Conservation (phyloP, 2,329 filamentous ascomycete species). For the Alternaria incomplexa region DNA sequence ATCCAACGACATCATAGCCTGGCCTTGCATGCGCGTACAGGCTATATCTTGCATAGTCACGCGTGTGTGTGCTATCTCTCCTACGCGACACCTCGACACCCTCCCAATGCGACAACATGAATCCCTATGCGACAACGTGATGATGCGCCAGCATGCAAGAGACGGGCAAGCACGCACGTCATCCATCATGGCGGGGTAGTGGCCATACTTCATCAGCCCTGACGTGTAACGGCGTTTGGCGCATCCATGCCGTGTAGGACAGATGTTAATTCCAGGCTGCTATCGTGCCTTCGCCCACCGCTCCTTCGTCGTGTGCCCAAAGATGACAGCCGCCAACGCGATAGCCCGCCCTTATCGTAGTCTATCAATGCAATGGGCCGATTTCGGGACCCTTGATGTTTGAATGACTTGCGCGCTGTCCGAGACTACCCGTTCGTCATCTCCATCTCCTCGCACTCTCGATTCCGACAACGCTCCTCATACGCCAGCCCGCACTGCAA, state of each 20-base stretch:
- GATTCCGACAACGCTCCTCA: background rate
- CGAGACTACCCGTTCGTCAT: constrained; percentile 22
- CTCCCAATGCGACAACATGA: constrained; percentile 6
- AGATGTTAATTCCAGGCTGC: constrained; percentile 16
- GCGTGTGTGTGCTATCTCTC: constrained; percentile 7
- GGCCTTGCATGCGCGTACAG: constrained; percentile 2
- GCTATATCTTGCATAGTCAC: constrained; percentile 16
- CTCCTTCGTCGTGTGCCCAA: constrained; percentile 9
- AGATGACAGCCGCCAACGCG: constrained; percentile 15
- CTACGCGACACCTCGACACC: constrained; percentile 8
- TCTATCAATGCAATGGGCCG: constrained; percentile 37
- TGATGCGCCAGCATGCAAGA: constrained; percentile 13
- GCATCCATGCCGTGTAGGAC: background rate
- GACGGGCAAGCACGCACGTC: constrained; percentile 8
- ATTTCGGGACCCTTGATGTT: constrained; percentile 33
- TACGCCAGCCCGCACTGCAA: constrained; percentile 6
- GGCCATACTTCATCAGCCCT: background rate
- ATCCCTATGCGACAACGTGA: constrained; percentile 24
- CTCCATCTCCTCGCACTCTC: constrained; percentile 4
- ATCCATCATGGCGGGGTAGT: constrained; percentile 29
- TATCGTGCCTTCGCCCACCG: constrained; percentile 21
- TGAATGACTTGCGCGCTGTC: constrained; percentile 7
- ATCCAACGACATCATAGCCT: constrained; percentile 21
- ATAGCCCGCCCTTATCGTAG: constrained; percentile 36
- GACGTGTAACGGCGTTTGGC: background rate